phyloP scores from a whole-genome alignment of 2,329 filamentous ascomycete species.

The Xylaria sp. region DNA sequence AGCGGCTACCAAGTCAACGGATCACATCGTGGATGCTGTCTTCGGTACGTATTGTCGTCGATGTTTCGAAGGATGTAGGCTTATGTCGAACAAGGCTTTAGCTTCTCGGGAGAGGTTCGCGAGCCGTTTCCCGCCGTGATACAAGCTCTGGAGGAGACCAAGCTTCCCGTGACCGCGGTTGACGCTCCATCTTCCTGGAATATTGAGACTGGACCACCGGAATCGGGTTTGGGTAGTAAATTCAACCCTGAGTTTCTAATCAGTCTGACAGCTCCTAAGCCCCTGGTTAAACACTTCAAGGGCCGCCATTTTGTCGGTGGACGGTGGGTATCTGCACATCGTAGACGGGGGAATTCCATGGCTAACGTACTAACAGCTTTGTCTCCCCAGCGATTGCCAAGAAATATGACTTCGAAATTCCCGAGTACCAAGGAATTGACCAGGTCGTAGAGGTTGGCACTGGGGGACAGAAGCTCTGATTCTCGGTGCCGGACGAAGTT shows the following conservation, averaged over 20 bases:
- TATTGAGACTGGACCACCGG: conserved; percentile 82
- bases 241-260: conserved; percentile 83
- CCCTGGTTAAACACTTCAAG: conserved; percentile 78
- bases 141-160: conserved; percentile 70
- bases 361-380: conserved; percentile 60
- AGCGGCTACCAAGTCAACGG: conserved; percentile 64
- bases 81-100: conserved; percentile 66
- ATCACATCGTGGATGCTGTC: conserved; percentile 89
- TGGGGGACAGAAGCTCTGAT: conserved; percentile 56
- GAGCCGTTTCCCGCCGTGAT: conserved; percentile 89
- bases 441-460: conserved; percentile 78
- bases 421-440: conserved; percentile 81
- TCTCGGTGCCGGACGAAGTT: conserved; percentile 1
- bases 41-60: conserved; percentile 64
- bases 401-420: conserved; percentile 85
- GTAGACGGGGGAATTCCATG: neutral
- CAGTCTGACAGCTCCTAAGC: conserved; percentile 92
- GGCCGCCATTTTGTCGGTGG: conserved; percentile 93
- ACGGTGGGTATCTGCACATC: conserved; percentile 53
- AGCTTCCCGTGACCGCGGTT: conserved; percentile 80
- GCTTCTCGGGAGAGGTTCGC: conserved; percentile 88
- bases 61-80: conserved; percentile 12
- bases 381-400: conserved; percentile 75
- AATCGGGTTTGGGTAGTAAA: conserved; percentile 72
- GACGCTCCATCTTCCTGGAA: conserved; percentile 96